A percentile compares a stretch with the other conserved stretches of the same genome.
phyloP scores from a whole-genome alignment of 169 alveolate genomes.

The Blepharisma undulans region DNA sequence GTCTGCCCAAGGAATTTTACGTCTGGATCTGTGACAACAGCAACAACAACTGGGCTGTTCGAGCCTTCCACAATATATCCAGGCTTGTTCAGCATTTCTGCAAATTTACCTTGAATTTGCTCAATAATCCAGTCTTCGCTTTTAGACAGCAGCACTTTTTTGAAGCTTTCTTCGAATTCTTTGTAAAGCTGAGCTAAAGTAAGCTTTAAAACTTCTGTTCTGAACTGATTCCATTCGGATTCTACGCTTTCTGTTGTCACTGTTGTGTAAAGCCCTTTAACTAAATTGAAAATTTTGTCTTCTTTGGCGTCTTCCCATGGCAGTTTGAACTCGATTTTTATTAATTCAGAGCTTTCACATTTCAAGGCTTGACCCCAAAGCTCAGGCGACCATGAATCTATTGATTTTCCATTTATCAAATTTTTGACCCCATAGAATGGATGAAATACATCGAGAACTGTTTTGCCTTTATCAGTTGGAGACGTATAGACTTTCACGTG shows the following conservation, averaged over 20 bases:
- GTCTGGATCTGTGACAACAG: constrained; percentile 33
- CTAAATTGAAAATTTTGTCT: constrained; percentile 23
- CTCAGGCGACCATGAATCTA: constrained; percentile 44
- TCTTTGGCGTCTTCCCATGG: constrained; percentile 26
- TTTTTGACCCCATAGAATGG: constrained; percentile 60
- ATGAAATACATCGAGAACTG: constrained; percentile 53
- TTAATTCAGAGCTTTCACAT: constrained; percentile 49
- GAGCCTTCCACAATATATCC: background rate
- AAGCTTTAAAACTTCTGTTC: constrained; percentile 38
- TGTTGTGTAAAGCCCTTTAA: background rate
- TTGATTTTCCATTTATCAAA: constrained; percentile 40
- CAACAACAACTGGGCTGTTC: background rate
- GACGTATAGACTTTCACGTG: constrained; percentile 47
- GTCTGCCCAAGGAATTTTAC: background rate
- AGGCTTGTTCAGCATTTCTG: background rate
- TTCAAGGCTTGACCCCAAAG: constrained; percentile 48
- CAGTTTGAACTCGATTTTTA: constrained; percentile 45
- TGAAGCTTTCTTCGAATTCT: background rate
- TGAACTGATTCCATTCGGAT: constrained; percentile 50
- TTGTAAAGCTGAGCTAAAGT: constrained; percentile 42
- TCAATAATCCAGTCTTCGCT: background rate
- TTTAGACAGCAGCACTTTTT: background rate
- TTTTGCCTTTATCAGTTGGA: constrained; percentile 61
- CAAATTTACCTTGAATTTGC: background rate
- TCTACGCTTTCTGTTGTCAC: background rate